Percentiles rank a stretch among this genome's conserved stretches.
Evolutionary conservation across 2,329 filamentous ascomycete genomes (phyloP).

Genomic region (Penicillium rolfsii): DNA sequence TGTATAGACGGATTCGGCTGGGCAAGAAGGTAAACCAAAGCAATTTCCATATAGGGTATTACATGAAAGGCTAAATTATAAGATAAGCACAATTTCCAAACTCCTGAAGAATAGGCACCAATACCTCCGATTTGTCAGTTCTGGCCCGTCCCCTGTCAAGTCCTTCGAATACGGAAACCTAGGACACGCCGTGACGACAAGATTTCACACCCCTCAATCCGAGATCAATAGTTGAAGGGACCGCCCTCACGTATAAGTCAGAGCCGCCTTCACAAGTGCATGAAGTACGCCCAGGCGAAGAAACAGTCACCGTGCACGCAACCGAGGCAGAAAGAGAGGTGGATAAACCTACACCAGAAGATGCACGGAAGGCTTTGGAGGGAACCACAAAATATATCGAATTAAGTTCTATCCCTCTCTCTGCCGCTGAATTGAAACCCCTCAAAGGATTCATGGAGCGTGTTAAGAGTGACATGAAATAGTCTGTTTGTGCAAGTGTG

Average conservation of each 20-base stretch:
- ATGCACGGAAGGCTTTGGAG: background rate
- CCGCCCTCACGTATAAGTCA: background rate
- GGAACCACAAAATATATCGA: background rate
- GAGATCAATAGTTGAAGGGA: background rate
- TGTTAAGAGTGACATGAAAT: background rate
- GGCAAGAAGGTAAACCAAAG: background rate
- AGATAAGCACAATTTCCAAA: background rate
- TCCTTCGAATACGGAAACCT: background rate
- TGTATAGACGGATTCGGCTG: background rate
- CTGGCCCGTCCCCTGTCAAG: background rate
- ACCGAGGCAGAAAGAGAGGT: background rate
- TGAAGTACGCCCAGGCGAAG: background rate
- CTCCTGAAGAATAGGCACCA: background rate
- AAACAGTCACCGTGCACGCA: background rate
- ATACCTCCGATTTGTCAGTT: background rate
- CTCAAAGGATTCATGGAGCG: background rate
- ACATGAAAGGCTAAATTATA: slow-evolving; percentile 1
- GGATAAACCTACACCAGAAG: background rate
- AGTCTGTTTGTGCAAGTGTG: background rate
- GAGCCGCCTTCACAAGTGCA: background rate
- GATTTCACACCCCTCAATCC: background rate
- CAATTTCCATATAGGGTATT: background rate
- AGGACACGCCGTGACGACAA: background rate
- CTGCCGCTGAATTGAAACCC: background rate
- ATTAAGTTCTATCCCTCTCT: background rate